phyloP scores from a whole-genome alignment of 2,329 filamentous ascomycete genomes.

The Apiospora malaysiana region DNA sequence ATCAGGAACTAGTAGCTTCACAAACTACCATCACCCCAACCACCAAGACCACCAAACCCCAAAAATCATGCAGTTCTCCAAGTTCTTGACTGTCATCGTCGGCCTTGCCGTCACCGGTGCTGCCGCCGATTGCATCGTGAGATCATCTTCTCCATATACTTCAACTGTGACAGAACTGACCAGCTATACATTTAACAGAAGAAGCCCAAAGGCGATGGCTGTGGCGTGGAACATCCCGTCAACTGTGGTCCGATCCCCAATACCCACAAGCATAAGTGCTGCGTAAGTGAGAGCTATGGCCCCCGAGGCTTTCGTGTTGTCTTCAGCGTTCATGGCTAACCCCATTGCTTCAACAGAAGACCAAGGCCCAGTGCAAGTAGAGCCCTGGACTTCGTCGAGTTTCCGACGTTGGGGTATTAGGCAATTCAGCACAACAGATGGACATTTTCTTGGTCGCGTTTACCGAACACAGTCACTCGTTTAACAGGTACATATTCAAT shows the following conservation, averaged over 20 bases:
- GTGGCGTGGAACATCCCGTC: neutral
- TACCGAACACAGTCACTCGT: no score
- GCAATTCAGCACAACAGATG: no score
- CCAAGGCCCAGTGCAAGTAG: no score
- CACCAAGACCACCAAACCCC: neutral
- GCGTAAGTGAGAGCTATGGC: neutral
- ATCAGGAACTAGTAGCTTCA: neutral
- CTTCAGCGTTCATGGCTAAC: no score
- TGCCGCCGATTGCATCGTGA: neutral
- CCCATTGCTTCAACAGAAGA: no score
- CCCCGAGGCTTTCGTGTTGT: no score
- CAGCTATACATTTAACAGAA: neutral
- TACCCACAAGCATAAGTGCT: neutral
- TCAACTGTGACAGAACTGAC: neutral
- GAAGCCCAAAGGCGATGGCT: neutral
- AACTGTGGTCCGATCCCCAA: neutral
- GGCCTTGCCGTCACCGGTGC: neutral
- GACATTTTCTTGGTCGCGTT: no score
- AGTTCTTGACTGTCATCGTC: neutral
- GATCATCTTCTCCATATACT: neutral
- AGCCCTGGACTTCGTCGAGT: no score
- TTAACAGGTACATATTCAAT: no score
- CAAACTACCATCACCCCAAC: neutral
- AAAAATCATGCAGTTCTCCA: constrained; percentile 7
- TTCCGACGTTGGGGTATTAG: no score